Percentiles rank a stretch among this genome's conserved stretches.
phyloP scores from a whole-genome alignment of 1,139 yeast species.

The Entelexis sorbosivorans region DNA sequence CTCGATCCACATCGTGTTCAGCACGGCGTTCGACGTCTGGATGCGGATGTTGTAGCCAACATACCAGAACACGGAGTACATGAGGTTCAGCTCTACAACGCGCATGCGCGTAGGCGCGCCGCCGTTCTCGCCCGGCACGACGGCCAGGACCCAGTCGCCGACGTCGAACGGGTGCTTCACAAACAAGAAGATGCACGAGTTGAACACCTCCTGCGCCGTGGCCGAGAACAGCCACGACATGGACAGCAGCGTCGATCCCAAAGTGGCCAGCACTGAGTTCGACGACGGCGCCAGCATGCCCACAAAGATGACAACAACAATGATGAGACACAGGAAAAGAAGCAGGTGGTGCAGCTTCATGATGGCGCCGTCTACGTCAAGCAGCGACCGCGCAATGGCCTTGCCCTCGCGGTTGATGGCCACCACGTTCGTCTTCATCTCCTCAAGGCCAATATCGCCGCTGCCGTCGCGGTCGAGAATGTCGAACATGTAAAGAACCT shows the following conservation, averaged over 20 bases:
- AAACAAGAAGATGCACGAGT: slow-evolving; percentile 35
- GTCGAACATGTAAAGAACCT: slow-evolving; percentile 31
- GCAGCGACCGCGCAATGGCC: slow-evolving; percentile 32
- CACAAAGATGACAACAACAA: slow-evolving; percentile 32
- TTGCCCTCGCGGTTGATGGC: slow-evolving; percentile 32
- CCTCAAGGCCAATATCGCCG: slow-evolving; percentile 33
- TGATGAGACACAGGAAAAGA: slow-evolving; percentile 30
- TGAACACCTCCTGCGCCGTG: slow-evolving; percentile 34
- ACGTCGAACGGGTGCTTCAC: slow-evolving; percentile 38
- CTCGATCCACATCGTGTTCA: slow-evolving; percentile 34
- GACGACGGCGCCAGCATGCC: slow-evolving; percentile 37
- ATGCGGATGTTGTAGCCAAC: slow-evolving; percentile 28
- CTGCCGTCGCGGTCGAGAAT: slow-evolving; percentile 33
- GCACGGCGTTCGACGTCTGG: slow-evolving; percentile 34
- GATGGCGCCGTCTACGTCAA: slow-evolving; percentile 36
- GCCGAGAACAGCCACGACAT: slow-evolving; percentile 34
- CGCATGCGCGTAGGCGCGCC: slow-evolving; percentile 24
- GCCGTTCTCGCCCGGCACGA: slow-evolving; percentile 14
- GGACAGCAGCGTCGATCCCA: slow-evolving; percentile 35
- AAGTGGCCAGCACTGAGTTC: slow-evolving; percentile 34
- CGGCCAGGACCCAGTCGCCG: slow-evolving; percentile 34
- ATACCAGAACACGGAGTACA: slow-evolving; percentile 32
- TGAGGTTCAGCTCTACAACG: slow-evolving; percentile 32
- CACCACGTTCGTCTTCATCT: slow-evolving; percentile 30
- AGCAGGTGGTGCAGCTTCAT: slow-evolving; percentile 33